Evolutionary conservation across 1,139 yeast genomes (phyloP).

Genomic region (Lodderomyces margitis): DNA sequence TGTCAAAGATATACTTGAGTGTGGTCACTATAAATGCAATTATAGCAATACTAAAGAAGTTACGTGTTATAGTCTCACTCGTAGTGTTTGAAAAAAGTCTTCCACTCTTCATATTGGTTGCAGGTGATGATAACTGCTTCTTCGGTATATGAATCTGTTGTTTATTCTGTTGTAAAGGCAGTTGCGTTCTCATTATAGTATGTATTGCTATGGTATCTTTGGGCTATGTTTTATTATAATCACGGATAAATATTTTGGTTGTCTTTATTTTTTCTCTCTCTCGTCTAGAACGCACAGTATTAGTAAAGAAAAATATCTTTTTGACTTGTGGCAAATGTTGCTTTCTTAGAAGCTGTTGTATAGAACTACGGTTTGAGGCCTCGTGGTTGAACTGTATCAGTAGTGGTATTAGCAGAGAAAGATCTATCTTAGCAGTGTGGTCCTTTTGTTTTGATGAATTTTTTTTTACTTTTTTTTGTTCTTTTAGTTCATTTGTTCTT

Average conservation of each 20-base stretch:
- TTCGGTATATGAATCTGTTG: background rate
- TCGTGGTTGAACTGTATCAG: too few species aligned
- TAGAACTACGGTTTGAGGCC: too few species aligned
- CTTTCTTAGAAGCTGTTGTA: too few species aligned
- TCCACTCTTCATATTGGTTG: background rate
- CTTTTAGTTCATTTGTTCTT: too few species aligned
- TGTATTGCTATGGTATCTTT: background rate
- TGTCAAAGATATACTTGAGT: background rate
- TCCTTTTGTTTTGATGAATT: too few species aligned
- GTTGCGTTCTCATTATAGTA: background rate
- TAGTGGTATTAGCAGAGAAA: too few species aligned
- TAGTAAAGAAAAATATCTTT: background rate
- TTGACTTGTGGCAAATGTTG: too few species aligned
- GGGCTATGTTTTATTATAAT: background rate
- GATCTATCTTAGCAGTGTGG: too few species aligned
- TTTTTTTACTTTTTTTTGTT: too few species aligned
- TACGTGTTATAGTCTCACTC: background rate
- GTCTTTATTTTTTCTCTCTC: background rate
- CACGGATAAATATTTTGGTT: constrained; percentile 1
- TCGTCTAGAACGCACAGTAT: background rate
- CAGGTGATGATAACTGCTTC: background rate
- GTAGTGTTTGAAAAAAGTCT: background rate
- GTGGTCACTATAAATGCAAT: background rate
- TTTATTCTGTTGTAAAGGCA: background rate
- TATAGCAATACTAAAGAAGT: background rate